Evolutionary conservation across 225 moss, liverwort and hornwort species (phyloP).

Genomic region (Polytrichum commune): DNA sequence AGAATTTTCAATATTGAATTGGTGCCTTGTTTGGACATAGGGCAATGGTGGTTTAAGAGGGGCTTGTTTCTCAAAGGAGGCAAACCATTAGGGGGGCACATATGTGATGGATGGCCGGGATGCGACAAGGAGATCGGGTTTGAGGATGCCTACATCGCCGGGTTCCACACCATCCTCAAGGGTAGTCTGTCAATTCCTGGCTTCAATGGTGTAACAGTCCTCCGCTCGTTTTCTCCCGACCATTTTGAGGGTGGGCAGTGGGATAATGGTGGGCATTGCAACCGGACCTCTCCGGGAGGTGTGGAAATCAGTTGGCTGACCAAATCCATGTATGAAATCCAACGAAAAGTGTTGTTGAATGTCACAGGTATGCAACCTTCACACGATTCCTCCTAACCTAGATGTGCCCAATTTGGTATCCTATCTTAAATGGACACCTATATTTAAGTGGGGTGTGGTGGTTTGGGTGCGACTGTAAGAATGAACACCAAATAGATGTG

Average conservation of each 20-base stretch:
- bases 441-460: too few species aligned
- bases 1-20: too few species aligned
- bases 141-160: conserved; percentile 29
- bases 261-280: conserved; percentile 53
- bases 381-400: neutral
- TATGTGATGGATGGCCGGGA: conserved; percentile 32
- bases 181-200: conserved; percentile 41
- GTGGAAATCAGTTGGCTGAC: conserved; percentile 27
- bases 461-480: too few species aligned
- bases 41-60: conserved; percentile 85
- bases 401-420: too few species aligned
- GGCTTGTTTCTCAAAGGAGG: conserved; percentile 41
- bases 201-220: conserved; percentile 53
- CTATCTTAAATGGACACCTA: too few species aligned
- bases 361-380: conserved; percentile 23
- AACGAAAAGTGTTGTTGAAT: conserved; percentile 42
- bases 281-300: conserved; percentile 44
- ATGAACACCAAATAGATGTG: too few species aligned
- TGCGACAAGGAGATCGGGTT: conserved; percentile 44
- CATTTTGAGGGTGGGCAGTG: conserved; percentile 70
- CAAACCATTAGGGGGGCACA: conserved; percentile 59
- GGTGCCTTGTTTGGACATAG: conserved; percentile 13
- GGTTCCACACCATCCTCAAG: conserved; percentile 36
- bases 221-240: conserved; percentile 67
- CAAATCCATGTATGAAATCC: conserved; percentile 35